These are phyloP conservation scores for Lagenidium giganteum DNA, from an alignment of 352 stramenopile species.

Conservation along the genomic window DNA sequence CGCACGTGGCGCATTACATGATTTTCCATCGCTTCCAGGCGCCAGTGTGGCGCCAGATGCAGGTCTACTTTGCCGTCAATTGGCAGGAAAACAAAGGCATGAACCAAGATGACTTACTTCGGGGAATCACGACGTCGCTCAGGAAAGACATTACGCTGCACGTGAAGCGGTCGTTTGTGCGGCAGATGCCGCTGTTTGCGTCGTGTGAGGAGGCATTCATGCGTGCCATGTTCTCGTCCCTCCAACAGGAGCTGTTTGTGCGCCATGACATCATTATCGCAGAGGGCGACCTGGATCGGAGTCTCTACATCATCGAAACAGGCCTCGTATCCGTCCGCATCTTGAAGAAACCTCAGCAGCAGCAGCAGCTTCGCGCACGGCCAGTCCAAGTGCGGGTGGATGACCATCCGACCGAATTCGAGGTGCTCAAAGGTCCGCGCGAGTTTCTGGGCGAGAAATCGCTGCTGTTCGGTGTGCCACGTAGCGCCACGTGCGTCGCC, in stretches of 20 bases:
- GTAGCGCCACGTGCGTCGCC: slow-evolving; percentile 34
- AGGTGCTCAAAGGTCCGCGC: slow-evolving; percentile 33
- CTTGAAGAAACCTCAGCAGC: slow-evolving; percentile 12
- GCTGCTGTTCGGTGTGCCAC: slow-evolving; percentile 33
- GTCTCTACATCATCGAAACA: slow-evolving; percentile 65
- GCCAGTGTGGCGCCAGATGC: slow-evolving; percentile 63
- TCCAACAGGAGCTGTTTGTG: slow-evolving; percentile 74
- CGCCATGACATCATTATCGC: slow-evolving; percentile 73
- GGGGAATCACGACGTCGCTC: slow-evolving; percentile 40
- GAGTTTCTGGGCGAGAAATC: slow-evolving; percentile 48
- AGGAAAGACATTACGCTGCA: slow-evolving; percentile 57
- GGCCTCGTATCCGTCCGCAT: slow-evolving; percentile 28
- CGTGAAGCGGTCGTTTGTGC: slow-evolving; percentile 55
- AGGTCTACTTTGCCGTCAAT: slow-evolving; percentile 63
- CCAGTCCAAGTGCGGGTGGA: no score
- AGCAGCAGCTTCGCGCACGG: no score
- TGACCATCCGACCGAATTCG: no score
- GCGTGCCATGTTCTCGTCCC: slow-evolving; percentile 45
- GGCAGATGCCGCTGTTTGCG: slow-evolving; percentile 54
- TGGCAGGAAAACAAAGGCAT: slow-evolving; percentile 70
- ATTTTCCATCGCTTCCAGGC: slow-evolving; percentile 52
- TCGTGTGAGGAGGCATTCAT: slow-evolving; percentile 54
- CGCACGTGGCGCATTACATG: slow-evolving; percentile 52
- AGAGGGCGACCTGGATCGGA: slow-evolving; percentile 47
- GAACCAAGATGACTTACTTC: slow-evolving; percentile 46